Evolutionary conservation across 1,139 yeast species (phyloP).

Genomic region (Wickerhamomyces sp.): DNA sequence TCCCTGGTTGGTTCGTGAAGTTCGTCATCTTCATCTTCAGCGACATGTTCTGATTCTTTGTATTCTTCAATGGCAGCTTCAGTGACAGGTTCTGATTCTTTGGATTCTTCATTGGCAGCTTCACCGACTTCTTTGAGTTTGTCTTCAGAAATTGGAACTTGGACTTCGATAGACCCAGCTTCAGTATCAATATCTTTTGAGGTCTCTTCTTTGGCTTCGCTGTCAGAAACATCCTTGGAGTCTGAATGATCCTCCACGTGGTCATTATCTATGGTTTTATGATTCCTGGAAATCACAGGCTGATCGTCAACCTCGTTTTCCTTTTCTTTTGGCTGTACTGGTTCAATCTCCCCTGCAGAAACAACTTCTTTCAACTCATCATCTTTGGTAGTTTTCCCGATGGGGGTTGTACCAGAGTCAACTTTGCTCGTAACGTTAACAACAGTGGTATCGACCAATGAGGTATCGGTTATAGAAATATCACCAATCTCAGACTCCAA

Average conservation of each 20-base stretch:
- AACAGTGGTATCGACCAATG: neutral
- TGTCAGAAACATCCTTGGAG: no score
- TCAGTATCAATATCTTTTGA: neutral
- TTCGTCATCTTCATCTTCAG: constrained; percentile 15
- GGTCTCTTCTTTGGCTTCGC: neutral
- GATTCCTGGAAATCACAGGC: neutral
- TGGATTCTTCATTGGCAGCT: neutral
- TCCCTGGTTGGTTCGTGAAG: constrained; percentile 23
- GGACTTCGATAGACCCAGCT: neutral
- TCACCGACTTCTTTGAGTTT: neutral
- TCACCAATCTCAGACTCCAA: constrained; percentile 16
- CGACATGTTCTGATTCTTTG: constrained; percentile 3
- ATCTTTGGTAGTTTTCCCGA: no score
- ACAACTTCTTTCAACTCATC: no score
- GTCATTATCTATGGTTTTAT: no score
- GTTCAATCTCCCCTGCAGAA: no score
- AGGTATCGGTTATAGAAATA: neutral
- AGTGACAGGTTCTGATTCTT: neutral
- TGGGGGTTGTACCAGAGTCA: no score
- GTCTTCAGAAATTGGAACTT: neutral
- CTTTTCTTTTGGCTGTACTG: no score
- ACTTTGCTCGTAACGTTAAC: neutral
- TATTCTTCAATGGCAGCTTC: neutral
- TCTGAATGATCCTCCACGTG: no score
- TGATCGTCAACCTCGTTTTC: neutral